A percentile compares a stretch with the other conserved stretches of the same genome.
Conservation (phyloP, 495 filamentous ascomycete genomes). For the Bryoglossum gracile region DNA sequence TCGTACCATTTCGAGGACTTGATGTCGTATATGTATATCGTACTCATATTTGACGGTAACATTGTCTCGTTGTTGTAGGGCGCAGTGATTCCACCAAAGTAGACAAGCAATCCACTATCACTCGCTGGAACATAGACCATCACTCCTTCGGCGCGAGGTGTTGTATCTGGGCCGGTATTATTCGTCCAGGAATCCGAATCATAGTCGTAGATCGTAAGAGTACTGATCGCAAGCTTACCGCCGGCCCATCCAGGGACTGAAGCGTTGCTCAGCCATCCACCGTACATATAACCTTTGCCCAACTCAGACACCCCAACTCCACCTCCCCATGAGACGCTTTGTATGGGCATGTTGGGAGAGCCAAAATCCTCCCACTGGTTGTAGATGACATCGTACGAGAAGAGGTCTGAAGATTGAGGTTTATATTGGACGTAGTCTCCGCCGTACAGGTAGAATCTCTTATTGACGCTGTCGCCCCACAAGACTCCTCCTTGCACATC, state of each 20-base stretch:
- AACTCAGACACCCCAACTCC: constrained; percentile 24
- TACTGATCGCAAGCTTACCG: constrained; percentile 29
- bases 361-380: constrained; percentile 37
- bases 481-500: constrained; percentile 37
- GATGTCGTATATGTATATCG: constrained; percentile 47
- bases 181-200: constrained; percentile 34
- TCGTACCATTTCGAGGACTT: constrained; percentile 45
- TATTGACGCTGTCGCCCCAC: constrained; percentile 47
- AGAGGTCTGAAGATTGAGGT: constrained; percentile 32
- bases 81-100: constrained; percentile 43
- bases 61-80: constrained; percentile 26
- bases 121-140: constrained; percentile 45
- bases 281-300: constrained; percentile 37
- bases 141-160: constrained; percentile 35
- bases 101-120: constrained; percentile 44
- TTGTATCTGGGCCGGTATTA: constrained; percentile 36
- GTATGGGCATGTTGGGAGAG: constrained; percentile 13
- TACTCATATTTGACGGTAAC: constrained; percentile 28
- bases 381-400: constrained; percentile 38
- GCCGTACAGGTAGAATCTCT: constrained; percentile 45
- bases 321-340: constrained; percentile 16
- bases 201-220: constrained; percentile 40
- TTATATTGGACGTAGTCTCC: constrained; percentile 37
- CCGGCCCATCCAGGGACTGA: constrained; percentile 40
- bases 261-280: constrained; percentile 41